Conservation (phyloP, 805 yeast species). For the Candida tallmaniae region DNA sequence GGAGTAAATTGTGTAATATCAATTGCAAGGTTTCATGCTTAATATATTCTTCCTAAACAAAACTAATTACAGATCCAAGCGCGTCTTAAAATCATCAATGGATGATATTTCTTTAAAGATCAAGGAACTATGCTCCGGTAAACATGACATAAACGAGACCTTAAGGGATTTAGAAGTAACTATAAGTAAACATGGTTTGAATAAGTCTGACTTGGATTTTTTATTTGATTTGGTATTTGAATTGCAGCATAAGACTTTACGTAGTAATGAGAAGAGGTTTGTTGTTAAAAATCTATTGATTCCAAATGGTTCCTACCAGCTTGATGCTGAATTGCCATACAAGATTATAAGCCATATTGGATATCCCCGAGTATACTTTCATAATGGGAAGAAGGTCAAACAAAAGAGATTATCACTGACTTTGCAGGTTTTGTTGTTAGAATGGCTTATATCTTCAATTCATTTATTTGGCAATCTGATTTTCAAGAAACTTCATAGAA, state of each 20-base stretch:
- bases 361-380: slow-evolving; percentile 14
- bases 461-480: slow-evolving; percentile 14
- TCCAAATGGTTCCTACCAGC: slow-evolving; percentile 8
- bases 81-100: too few species aligned
- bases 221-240: slow-evolving; percentile 12
- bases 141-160: too few species aligned
- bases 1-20: too few species aligned
- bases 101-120: too few species aligned
- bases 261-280: slow-evolving; percentile 10
- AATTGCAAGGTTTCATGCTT: too few species aligned
- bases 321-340: slow-evolving; percentile 7
- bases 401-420: slow-evolving; percentile 11
- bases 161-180: slow-evolving; percentile 1
- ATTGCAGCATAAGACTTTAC: slow-evolving; percentile 1
- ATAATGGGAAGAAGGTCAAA: slow-evolving; percentile 11
- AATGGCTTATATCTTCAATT: slow-evolving; percentile 19
- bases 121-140: too few species aligned
- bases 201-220: neutral
- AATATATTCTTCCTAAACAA: too few species aligned
- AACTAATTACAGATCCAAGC: too few species aligned
- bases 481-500: slow-evolving; percentile 9
- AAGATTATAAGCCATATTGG: slow-evolving; percentile 10
- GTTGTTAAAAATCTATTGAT: slow-evolving; percentile 8
- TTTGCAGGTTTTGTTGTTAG: slow-evolving; percentile 17
- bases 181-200: neutral